Evolutionary conservation across 345 rosid genomes (phyloP), one percentile per base, ranked within the genome.

Genomic region (Diplotaxis tenuifolia): DNA sequence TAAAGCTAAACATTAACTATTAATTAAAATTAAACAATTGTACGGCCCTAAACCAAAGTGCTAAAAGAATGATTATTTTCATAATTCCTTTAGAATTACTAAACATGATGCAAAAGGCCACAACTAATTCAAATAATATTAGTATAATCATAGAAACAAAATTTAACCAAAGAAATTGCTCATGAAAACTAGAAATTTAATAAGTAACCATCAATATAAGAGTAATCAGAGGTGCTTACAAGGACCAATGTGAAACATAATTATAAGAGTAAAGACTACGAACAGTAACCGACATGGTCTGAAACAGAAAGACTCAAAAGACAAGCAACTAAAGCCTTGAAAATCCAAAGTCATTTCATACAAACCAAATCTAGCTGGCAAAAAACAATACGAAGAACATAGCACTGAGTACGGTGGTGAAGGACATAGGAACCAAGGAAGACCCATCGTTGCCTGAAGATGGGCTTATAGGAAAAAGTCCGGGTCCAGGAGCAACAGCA

Each of bases 361-460:
- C 22, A 64, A n/a, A 45, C 65, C 55, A 20, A 54, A 63, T 53
- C 55, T 8, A 27, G 42, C 42, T 32, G 72, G 60, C 32, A 61
- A 57, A 32, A 45, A 70, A 45, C 55, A 70, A 47, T 31, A 56
- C 22, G 29, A 74, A 31, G 38, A 59, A 32, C 38, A 34, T 1
- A 9, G 19, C 9, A 4, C 55, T 9, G 55, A 64, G 19, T 16
- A 64, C 2, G 20, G 75, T 45, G 4, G 79, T 49, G 19, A 64
- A 8, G 14, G 75, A 70, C 49, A 49, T 34, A n/a, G 75, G 75
- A 12, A 76, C n/a, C 72, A 76, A 71, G 0, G 75, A 50, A 25
- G 72, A 49, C 32, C 75, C 80, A 1, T 49, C 40, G 56, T 70
- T 76, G 2, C 80, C 80, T 65, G 19, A 67, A 25, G 72, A 45